Evolutionary conservation across 768 basidiomycete species (phyloP).

Genomic region (Suillus decipiens): DNA sequence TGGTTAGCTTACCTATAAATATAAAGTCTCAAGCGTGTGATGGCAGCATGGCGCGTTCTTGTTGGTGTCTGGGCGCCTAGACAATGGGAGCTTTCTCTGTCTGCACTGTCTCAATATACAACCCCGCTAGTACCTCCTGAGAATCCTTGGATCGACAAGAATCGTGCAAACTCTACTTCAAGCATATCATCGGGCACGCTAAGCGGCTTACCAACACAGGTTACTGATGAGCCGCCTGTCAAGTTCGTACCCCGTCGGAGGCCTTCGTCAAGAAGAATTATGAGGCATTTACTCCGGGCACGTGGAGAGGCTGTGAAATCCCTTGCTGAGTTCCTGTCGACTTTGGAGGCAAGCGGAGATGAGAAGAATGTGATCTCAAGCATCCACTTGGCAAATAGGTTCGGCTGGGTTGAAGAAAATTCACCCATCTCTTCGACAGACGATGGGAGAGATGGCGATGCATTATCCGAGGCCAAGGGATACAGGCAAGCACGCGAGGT

Average conservation of each 20-base stretch:
- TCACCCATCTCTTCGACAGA: constrained; percentile 18
- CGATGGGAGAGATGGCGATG: constrained; percentile 28
- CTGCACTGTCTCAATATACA: constrained; percentile 74
- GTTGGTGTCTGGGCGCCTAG: constrained; percentile 93
- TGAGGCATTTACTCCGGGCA: constrained; percentile 86
- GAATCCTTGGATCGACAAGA: constrained; percentile 69
- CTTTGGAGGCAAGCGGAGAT: constrained; percentile 53
- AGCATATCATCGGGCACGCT: constrained; percentile 5
- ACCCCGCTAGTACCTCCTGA: constrained; percentile 64
- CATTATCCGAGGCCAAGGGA: constrained; percentile 37
- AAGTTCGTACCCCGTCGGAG: constrained; percentile 37
- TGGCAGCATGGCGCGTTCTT: constrained; percentile 95
- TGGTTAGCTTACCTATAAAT: background rate
- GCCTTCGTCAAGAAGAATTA: constrained; percentile 79
- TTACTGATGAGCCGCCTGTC: constrained; percentile 39
- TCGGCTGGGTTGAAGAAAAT: constrained; percentile 42
- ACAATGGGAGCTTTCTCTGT: constrained; percentile 75
- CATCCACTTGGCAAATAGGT: constrained; percentile 48
- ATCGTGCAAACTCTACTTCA: constrained; percentile 30
- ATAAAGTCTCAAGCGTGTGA: constrained; percentile 75
- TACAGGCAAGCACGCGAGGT: constrained; percentile 75
- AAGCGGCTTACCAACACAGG: constrained; percentile 23
- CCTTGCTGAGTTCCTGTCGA: constrained; percentile 70
- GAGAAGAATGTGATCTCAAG: constrained; percentile 48
- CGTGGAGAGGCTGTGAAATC: constrained; percentile 82